Percentiles rank a stretch among this genome's conserved stretches.
Evolutionary conservation across 768 basidiomycete genomes (phyloP).

Genomic region (Rhizopogon roseolus): DNA sequence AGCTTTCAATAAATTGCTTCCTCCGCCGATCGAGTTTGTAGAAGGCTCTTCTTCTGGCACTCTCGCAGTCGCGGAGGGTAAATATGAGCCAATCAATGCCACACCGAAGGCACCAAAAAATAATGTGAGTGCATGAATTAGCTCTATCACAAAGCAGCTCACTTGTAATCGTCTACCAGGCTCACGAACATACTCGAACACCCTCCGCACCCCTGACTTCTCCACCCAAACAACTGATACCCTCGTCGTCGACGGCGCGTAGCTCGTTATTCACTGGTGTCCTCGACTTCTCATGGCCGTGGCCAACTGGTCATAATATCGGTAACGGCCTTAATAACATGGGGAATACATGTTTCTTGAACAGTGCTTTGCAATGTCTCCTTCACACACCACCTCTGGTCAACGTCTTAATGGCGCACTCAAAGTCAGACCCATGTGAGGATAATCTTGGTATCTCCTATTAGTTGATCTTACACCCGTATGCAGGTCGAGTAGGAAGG

Average conservation of each 20-base stretch:
- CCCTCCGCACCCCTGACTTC: conserved; percentile 20
- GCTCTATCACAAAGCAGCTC: neutral
- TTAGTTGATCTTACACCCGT: conserved; percentile 5
- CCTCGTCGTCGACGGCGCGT: conserved; percentile 24
- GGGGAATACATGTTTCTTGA: conserved; percentile 95
- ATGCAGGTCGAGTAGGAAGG: conserved; percentile 34
- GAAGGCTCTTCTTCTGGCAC: conserved; percentile 81
- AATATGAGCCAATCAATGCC: conserved; percentile 78
- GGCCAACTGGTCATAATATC: conserved; percentile 46
- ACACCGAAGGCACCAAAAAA: conserved; percentile 47
- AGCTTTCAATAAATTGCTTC: conserved; percentile 72
- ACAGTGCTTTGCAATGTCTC: conserved; percentile 90
- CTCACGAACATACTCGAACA: conserved; percentile 18
- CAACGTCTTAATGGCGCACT: conserved; percentile 49
- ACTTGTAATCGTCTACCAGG: conserved; percentile 3
- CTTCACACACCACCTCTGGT: conserved; percentile 89
- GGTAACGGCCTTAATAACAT: conserved; percentile 75
- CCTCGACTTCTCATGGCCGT: conserved; percentile 69
- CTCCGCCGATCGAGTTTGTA: conserved; percentile 77
- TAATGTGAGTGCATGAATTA: conserved; percentile 36
- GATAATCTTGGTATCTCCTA: conserved; percentile 13
- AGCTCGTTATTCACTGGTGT: conserved; percentile 44
- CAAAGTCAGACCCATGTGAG: conserved; percentile 54
- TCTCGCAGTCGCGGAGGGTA: conserved; percentile 65
- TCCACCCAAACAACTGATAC: conserved; percentile 23